Conservation (phyloP, 208 protist species). For the Paratrypanosoma confusum region DNA sequence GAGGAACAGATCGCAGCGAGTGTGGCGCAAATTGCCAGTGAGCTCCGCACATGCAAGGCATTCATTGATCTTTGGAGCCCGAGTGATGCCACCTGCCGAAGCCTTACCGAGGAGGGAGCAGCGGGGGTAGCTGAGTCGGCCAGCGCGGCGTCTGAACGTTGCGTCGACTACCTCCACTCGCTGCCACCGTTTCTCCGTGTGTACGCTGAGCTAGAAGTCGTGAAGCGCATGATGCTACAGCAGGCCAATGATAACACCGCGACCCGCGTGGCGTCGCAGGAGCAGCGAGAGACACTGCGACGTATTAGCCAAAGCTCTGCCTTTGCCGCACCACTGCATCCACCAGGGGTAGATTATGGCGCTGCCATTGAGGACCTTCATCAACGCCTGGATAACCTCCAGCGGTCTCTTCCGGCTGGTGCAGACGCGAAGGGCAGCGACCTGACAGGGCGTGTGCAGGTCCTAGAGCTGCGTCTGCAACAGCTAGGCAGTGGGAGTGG, state of each 20-base stretch:
- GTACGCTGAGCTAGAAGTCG: conserved; percentile 51
- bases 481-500: too few species aligned
- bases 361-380: conserved; percentile 10
- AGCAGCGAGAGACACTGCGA: conserved; percentile 6
- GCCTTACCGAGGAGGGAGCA: too few species aligned
- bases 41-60: too few species aligned
- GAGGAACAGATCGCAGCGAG: too few species aligned
- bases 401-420: conserved; percentile 24
- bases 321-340: too few species aligned
- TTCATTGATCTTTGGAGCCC: conserved; percentile 66
- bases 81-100: too few species aligned
- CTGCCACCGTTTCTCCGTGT: conserved; percentile 49
- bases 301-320: too few species aligned
- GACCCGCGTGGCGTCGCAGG: conserved; percentile 30
- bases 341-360: conserved; percentile 5
- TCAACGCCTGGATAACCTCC: conserved; percentile 12
- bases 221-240: conserved; percentile 45
- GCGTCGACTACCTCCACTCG: conserved; percentile 44
- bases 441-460: conserved; percentile 25
- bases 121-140: too few species aligned
- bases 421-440: conserved; percentile 26
- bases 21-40: too few species aligned
- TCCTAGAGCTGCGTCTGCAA: too few species aligned
- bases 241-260: conserved; percentile 53
- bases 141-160: too few species aligned